phyloP scores from a whole-genome alignment of 2,329 filamentous ascomycete genomes.

The Keithomyces neogunnii region DNA sequence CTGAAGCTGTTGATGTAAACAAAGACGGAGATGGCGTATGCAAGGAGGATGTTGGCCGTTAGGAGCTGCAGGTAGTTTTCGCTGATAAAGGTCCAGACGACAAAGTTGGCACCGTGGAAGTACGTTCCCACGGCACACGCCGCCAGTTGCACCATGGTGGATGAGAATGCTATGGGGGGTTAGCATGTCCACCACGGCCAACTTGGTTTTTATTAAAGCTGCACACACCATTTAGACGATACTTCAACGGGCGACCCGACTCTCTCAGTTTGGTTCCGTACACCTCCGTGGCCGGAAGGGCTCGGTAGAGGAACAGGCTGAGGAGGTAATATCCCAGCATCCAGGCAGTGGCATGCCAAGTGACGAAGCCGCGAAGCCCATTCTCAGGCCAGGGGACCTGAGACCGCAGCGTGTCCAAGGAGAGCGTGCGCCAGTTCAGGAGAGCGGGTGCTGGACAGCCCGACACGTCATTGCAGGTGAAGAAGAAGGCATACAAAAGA shows the following conservation, averaged over 20 bases:
- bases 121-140: conserved; percentile 63
- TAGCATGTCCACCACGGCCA: neutral
- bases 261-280: conserved; percentile 60
- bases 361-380: conserved; percentile 59
- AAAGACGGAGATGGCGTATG: conserved; percentile 60
- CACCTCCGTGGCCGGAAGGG: conserved; percentile 62
- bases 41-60: conserved; percentile 70
- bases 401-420: conserved; percentile 57
- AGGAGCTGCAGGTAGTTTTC: conserved; percentile 80
- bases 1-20: conserved; percentile 73
- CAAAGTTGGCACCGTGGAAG: conserved; percentile 66
- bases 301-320: conserved; percentile 60
- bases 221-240: conserved; percentile 61
- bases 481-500: conserved; percentile 64
- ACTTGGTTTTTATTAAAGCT: neutral
- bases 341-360: conserved; percentile 56
- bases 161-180: conserved; percentile 54
- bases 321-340: conserved; percentile 68
- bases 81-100: conserved; percentile 81
- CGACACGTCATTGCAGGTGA: conserved; percentile 79
- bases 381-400: conserved; percentile 69
- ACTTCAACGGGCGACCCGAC: conserved; percentile 60
- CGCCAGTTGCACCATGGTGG: conserved; percentile 60
- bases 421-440: conserved; percentile 58
- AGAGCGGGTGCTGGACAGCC: conserved; percentile 78